phyloP scores from a whole-genome alignment of 2,329 filamentous ascomycete species.

The Colletotrichum navitas region DNA sequence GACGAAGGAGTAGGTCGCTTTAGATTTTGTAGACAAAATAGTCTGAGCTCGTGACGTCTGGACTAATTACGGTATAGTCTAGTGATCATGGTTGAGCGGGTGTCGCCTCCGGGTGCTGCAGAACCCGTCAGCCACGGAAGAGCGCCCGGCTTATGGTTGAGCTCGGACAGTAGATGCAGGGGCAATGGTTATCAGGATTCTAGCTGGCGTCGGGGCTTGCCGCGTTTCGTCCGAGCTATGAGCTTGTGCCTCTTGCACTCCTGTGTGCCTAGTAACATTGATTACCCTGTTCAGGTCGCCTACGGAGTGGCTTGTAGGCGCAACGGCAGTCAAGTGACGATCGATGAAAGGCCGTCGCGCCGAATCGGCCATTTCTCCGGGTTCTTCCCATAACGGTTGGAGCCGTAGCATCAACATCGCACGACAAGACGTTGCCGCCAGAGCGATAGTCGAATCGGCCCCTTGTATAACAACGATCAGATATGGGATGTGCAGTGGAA shows the following conservation, averaged over 20 bases:
- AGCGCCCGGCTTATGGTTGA: neutral
- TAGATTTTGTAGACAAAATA: neutral
- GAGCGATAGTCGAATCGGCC: neutral
- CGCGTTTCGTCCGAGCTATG: neutral
- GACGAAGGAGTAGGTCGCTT: too few relatives aligned
- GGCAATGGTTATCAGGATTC: neutral
- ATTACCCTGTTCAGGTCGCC: neutral
- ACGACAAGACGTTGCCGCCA: neutral
- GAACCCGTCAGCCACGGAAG: neutral
- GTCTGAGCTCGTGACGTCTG: constrained; percentile 11
- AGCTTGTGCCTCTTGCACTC: neutral
- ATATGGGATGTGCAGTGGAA: neutral
- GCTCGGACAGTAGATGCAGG: neutral
- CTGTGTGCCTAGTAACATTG: neutral
- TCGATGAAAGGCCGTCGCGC: too few relatives aligned
- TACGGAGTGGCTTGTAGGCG: neutral
- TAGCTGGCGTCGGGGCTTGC: neutral
- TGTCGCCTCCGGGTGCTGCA: neutral
- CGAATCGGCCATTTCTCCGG: neutral
- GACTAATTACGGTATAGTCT: neutral
- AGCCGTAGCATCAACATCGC: neutral
- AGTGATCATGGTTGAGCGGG: neutral
- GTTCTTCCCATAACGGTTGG: neutral
- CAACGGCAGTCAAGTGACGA: neutral
- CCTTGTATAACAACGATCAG: neutral